Evolutionary conservation across 371 early-diverging fungal genomes (phyloP).

Genomic region (Blakeslea trispora): DNA sequence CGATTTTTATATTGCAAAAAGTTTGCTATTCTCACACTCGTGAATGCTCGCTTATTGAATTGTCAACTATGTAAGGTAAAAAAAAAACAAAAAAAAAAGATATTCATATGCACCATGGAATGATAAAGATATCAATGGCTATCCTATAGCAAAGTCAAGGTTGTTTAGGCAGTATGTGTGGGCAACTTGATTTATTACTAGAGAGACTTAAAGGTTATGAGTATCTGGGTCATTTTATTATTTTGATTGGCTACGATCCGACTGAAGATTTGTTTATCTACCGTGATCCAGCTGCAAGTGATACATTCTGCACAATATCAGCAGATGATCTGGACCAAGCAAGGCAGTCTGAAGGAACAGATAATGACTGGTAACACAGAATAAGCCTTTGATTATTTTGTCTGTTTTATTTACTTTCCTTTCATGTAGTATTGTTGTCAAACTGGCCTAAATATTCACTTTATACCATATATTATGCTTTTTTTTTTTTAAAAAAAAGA

Average conservation of each 20-base stretch:
- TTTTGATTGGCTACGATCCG: slow-evolving; percentile 71
- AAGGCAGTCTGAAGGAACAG: slow-evolving; percentile 64
- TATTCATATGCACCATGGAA: too few relatives aligned
- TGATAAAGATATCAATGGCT: too few relatives aligned
- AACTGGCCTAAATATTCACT: slow-evolving; percentile 12
- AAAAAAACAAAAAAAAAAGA: too few relatives aligned
- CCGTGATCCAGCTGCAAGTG: slow-evolving; percentile 69
- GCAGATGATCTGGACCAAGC: slow-evolving; percentile 66
- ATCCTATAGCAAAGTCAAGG: slow-evolving; percentile 48
- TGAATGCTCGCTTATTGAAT: slow-evolving; percentile 64
- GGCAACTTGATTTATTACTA: slow-evolving; percentile 45
- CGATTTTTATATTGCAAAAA: slow-evolving; percentile 73
- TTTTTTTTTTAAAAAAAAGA: too few relatives aligned
- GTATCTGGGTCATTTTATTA: slow-evolving; percentile 73
- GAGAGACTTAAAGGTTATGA: slow-evolving; percentile 51
- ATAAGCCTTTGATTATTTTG: background rate
- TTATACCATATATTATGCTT: too few relatives aligned
- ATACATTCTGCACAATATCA: slow-evolving; percentile 61
- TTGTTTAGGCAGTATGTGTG: slow-evolving; percentile 44
- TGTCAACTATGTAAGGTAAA: slow-evolving; percentile 65
- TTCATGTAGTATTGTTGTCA: slow-evolving; percentile 17
- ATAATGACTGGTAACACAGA: slow-evolving; percentile 64
- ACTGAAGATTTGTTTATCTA: slow-evolving; percentile 68
- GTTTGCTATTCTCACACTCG: slow-evolving; percentile 75
- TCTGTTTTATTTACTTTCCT: too few relatives aligned